Base-by-base conservation (phyloP, 2,329 filamentous ascomycete genomes). In the Xylaria sp. region DNA sequence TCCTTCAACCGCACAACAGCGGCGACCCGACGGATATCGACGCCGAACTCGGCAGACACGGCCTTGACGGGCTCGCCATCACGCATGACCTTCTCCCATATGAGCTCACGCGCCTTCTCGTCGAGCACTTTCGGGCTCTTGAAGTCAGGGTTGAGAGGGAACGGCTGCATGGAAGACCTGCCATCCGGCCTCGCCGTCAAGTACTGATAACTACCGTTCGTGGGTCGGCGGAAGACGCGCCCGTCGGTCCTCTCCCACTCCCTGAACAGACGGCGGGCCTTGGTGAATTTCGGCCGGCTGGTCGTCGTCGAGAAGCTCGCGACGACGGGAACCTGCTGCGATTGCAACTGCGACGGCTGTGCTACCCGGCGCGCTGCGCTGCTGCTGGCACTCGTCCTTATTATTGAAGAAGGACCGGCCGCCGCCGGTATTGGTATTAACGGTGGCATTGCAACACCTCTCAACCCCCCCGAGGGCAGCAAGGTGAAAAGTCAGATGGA, bases 1-100 rank as follows among this genome's bases (percentile, higher is more conserved):
- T 93, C 89, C 83, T 95, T 95, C 75, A 97, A 83, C 75, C 94
- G 85, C 67, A 97, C 91, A 23, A 97, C 92, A 25, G 94, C 94
- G 32, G 90, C 94, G 20, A 97, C 91, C 74, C 94, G 87, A 76
- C 92, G 88, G 80, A 97, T 91, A 76, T 96, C 93, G 28, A 97
- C 88, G 32, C 90, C 88, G 73, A 92, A 86, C 75, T 93, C 87
- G 1, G 91, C 91, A 76, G 93, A 94, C 23, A 97, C 92, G 50
- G 87, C 87, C 75, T 93, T 90, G 70, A 97, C 83, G 65, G 91
- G 88, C 78, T 90, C 84, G 67, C 90, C 90, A 15, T 88, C 78
- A n/a, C 81, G 77, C 69, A 89, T 88, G 15, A 97, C 89, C 72
- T 88, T 86, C 4, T 84, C 76, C 83, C 92, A 96, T 63, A 97